phyloP scores from a whole-genome alignment of 2,329 filamentous ascomycete genomes.

The Arachnomyces sp. region DNA sequence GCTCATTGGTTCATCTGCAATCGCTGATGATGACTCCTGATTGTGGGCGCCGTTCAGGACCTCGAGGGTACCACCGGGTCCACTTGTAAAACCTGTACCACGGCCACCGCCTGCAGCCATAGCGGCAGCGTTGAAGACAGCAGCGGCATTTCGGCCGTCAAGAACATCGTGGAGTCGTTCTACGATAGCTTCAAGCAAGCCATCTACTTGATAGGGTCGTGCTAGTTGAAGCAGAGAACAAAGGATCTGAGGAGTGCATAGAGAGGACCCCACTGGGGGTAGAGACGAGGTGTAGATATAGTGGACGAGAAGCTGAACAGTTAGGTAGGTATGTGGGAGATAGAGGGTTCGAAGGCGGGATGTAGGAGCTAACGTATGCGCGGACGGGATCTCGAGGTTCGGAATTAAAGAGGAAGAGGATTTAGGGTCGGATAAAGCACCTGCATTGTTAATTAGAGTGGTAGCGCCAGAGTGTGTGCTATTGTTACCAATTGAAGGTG shows the following conservation, averaged over 20 bases:
- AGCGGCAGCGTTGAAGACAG: slow-evolving; percentile 94
- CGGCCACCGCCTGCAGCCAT: slow-evolving; percentile 94
- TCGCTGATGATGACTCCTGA: slow-evolving; percentile 14
- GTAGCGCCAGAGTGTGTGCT: slow-evolving; percentile 37
- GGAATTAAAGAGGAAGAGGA: slow-evolving; percentile 12
- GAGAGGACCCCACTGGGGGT: slow-evolving; percentile 63
- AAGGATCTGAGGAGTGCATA: slow-evolving; percentile 90
- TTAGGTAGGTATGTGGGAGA: slow-evolving; percentile 84
- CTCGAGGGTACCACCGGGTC: slow-evolving; percentile 39
- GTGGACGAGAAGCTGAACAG: slow-evolving; percentile 81
- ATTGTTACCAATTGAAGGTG: slow-evolving; percentile 44
- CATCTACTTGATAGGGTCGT: slow-evolving; percentile 86
- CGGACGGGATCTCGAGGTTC: slow-evolving; percentile 47
- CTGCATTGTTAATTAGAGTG: slow-evolving; percentile 30
- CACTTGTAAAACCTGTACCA: slow-evolving; percentile 63
- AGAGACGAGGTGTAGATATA: slow-evolving; percentile 90
- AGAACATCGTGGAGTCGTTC: slow-evolving; percentile 82
- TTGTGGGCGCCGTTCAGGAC: slow-evolving; percentile 32
- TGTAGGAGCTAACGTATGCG: slow-evolving; percentile 45
- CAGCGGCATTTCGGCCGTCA: slow-evolving; percentile 88
- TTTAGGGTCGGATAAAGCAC: slow-evolving; percentile 17
- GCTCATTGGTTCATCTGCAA: slow-evolving; percentile 16
- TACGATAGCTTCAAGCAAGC: slow-evolving; percentile 83
- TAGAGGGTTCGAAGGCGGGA: slow-evolving; percentile 80
- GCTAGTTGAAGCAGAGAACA: slow-evolving; percentile 92